Evolutionary conservation across 169 alveolate species (phyloP).

Genomic region (Neospora caninum): DNA sequence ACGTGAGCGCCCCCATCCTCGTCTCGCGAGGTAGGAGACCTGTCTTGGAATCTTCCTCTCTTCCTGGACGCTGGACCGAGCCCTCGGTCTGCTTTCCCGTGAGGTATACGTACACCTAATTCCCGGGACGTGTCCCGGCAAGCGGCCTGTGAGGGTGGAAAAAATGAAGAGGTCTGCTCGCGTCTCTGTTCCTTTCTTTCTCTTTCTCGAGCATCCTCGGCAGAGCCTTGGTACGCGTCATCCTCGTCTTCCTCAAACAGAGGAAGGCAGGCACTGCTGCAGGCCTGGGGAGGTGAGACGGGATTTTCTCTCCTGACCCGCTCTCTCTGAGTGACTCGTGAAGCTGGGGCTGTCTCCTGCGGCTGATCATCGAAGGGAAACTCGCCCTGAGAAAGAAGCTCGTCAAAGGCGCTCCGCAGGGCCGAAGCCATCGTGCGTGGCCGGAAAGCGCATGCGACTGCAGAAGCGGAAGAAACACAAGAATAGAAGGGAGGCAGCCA

Average conservation of each 20-base stretch:
- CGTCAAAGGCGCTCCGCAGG: background rate
- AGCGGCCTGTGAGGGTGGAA: too few relatives aligned
- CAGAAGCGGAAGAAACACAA: too few relatives aligned
- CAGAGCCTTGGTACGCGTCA: background rate
- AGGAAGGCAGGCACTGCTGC: background rate
- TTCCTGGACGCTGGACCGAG: background rate
- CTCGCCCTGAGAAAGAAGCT: slow-evolving; percentile 33
- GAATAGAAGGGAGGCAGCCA: too few relatives aligned
- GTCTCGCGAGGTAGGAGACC: too few relatives aligned
- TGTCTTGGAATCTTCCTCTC: background rate
- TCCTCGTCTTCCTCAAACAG: slow-evolving; percentile 2
- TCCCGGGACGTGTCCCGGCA: background rate
- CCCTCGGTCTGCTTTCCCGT: background rate
- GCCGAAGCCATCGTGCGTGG: background rate
- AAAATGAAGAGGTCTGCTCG: background rate
- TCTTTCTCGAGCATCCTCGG: background rate
- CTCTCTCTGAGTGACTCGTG: too few relatives aligned
- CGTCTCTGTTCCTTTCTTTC: background rate
- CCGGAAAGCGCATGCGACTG: background rate
- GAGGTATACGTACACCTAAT: background rate
- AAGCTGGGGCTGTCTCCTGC: too few relatives aligned
- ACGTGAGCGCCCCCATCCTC: too few relatives aligned
- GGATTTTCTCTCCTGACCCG: too few relatives aligned
- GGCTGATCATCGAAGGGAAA: background rate
- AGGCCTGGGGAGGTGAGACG: background rate